Evolutionary conservation across 2,329 filamentous ascomycete species (phyloP).

Genomic region (Trichophyton mentagrophytes): DNA sequence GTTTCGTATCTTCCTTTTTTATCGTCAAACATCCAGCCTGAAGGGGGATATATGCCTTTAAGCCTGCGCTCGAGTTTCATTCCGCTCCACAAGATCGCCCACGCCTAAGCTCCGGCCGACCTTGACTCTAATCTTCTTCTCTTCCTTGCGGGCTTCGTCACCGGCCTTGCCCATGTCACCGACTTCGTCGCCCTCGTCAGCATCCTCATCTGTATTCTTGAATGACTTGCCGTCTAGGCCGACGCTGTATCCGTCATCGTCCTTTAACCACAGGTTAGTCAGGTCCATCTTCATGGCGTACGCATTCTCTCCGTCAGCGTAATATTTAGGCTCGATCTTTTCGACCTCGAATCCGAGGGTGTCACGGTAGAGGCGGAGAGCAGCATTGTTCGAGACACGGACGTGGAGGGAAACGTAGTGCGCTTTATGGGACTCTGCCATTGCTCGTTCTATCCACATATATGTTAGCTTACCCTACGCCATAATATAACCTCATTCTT

Average conservation of each 20-base stretch:
- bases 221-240: constrained; percentile 21
- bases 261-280: constrained; percentile 35
- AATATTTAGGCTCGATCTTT: constrained; percentile 47
- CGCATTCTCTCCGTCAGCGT: constrained; percentile 94
- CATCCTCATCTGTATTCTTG: constrained; percentile 36
- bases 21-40: no score
- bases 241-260: constrained; percentile 32
- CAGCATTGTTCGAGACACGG: constrained; percentile 82
- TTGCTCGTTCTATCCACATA: constrained; percentile 58
- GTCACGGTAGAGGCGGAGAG: constrained; percentile 81
- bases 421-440: constrained; percentile 88
- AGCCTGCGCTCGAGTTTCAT: constrained; percentile 24
- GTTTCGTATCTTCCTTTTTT: background rate
- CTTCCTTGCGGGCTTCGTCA: constrained; percentile 38
- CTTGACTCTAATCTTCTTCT: constrained; percentile 69
- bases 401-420: constrained; percentile 94
- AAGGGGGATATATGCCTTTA: background rate
- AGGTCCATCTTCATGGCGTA: constrained; percentile 89
- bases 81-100: constrained; percentile 43
- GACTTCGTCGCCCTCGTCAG: constrained; percentile 62
- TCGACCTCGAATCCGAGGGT: constrained; percentile 82
- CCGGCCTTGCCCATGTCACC: constrained; percentile 49
- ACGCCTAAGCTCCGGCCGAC: constrained; percentile 71
- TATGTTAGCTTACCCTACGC: background rate
- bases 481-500: no score